Base-by-base conservation (phyloP, 257 asterid genomes). In the Oldenlandia corymbosa region DNA sequence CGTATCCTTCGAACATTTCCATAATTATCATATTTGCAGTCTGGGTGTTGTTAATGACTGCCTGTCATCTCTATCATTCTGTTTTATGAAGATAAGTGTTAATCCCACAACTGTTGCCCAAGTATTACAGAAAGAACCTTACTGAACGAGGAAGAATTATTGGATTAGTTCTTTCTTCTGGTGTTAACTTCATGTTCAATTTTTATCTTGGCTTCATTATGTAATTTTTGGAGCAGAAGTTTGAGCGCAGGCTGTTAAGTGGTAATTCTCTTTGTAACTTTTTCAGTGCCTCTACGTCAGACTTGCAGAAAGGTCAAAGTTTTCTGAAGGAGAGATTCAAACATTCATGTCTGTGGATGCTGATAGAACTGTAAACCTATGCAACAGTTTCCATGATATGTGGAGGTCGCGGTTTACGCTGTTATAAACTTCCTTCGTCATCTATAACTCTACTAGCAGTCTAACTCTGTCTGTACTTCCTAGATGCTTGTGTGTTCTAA, bases 311-410 rank as follows among this genome's bases (percentile, higher is more conserved):
- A 85, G 88, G 80, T 92, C 97, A 30, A 82, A 83, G 74, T 92
- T 92, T 81, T 89, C 99, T 16, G 95, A 89, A 77, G 99, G 99
- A 65, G 97, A 92, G 81, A 87, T 92, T 70, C 99, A 92, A 70
- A 92, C 99, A 49, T 92, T 92, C 87, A 92, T 92, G 97, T 92
- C 97, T 4, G 93, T 92, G 63, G 97, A 92, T 82, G 96, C 91
- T 67, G 97, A 89, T 74, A 85, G 96, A 47, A 74, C 85, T 49
- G 90, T 85, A 75, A 92, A 87, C 81, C 78, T 92, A 37, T 79
- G 96, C 94, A 89, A 82, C 84, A 89, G 97, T 71, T 83, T 85
- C 68, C 99, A 92, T 75, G 99, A 92, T 64, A 77, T 85, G 75
- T 92, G 97, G 99, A 92, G 99, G 99, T 89, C 39, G 45, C 65